These are phyloP conservation scores for Amaranthus cruentus DNA, from an alignment of 148 eudicot species.

Conservation along the genomic window DNA sequence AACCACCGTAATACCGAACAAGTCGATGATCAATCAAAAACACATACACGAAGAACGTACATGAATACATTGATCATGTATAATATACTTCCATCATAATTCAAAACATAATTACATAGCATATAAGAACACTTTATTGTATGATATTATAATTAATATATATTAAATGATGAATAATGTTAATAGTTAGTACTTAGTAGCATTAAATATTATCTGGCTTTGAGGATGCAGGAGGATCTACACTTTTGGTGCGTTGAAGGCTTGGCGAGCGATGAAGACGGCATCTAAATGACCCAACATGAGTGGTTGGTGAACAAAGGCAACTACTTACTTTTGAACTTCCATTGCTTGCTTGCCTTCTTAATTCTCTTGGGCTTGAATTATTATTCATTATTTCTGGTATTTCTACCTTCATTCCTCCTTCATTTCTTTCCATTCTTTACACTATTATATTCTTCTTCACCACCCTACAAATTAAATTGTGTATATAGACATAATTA, in stretches of 20 bases:
- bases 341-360: constrained; percentile 36
- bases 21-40: too few species aligned
- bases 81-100: too few species aligned
- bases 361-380: constrained; percentile 22
- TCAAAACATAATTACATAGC: too few species aligned
- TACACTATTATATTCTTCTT: not conserved
- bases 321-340: constrained; percentile 37
- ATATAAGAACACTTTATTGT: too few species aligned
- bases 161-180: not conserved
- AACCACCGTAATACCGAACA: too few species aligned
- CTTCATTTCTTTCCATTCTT: constrained; percentile 29
- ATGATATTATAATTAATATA: too few species aligned
- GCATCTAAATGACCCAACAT: constrained; percentile 65
- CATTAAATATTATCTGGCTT: constrained; percentile 17
- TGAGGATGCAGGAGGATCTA: constrained; percentile 20
- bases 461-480: not conserved
- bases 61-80: too few species aligned
- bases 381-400: constrained; percentile 9
- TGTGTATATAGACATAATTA: too few species aligned
- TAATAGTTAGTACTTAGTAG: not conserved
- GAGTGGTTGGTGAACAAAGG: constrained; percentile 70
- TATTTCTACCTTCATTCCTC: constrained; percentile 30
- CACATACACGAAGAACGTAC: not conserved
- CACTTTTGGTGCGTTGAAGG: constrained; percentile 53
- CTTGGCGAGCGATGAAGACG: constrained; percentile 55